Conservation (phyloP, 2,329 filamentous ascomycete species). For the Xylaria sp. region DNA sequence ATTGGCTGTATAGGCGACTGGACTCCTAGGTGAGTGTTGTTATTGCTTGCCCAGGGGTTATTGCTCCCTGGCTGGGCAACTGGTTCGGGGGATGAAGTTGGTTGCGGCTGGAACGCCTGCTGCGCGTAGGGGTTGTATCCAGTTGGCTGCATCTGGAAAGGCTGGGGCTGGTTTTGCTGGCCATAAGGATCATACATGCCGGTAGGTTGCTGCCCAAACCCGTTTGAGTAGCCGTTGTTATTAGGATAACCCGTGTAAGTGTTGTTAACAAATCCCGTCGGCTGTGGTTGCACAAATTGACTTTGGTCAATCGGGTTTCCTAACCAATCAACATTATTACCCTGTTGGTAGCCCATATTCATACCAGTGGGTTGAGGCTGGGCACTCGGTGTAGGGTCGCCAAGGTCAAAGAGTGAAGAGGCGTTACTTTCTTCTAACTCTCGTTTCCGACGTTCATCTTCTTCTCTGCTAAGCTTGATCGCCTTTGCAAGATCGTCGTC, state of each 20-base stretch:
- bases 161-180: conserved; percentile 55
- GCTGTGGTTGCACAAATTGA: conserved; percentile 81
- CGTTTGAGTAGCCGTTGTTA: conserved; percentile 72
- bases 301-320: conserved; percentile 89
- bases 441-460: conserved; percentile 87
- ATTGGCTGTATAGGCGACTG: conserved; percentile 78
- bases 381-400: conserved; percentile 66
- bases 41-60: conserved; percentile 86
- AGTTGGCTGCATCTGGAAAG: conserved; percentile 63
- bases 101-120: conserved; percentile 58
- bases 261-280: conserved; percentile 76
- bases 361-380: conserved; percentile 87
- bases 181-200: conserved; percentile 78
- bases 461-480: conserved; percentile 92
- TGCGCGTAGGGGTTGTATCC: conserved; percentile 67
- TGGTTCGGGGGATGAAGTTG: conserved; percentile 64
- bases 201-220: conserved; percentile 74
- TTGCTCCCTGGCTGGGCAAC: conserved; percentile 83
- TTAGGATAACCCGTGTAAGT: conserved; percentile 65
- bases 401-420: conserved; percentile 83
- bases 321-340: conserved; percentile 95
- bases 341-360: conserved; percentile 98
- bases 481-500: conserved; percentile 95
- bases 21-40: conserved; percentile 59
- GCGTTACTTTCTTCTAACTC: conserved; percentile 90